Conservation (phyloP, 768 basidiomycete species). For the Ramaria rubella region DNA sequence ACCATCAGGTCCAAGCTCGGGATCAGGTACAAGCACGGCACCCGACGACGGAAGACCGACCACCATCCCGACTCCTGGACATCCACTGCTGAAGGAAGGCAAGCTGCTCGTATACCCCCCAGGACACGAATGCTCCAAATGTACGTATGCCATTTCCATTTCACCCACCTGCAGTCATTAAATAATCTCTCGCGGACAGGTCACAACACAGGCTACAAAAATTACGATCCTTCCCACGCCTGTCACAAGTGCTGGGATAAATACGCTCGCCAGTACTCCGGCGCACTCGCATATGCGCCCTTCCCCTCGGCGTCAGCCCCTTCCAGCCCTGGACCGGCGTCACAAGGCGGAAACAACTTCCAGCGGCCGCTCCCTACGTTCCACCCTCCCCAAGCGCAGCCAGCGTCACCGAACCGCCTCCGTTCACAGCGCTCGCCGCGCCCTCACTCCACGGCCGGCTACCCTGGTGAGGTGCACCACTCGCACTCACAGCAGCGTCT, state of each 20-base stretch:
- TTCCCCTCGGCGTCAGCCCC: constrained; percentile 23
- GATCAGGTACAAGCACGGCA: background rate
- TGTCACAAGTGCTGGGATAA: constrained; percentile 73
- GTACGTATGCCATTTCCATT: constrained; percentile 30
- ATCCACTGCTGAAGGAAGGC: constrained; percentile 56
- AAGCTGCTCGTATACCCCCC: constrained; percentile 63
- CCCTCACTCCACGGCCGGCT: background rate
- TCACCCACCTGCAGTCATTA: background rate
- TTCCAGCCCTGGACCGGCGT: constrained; percentile 16
- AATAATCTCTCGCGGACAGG: constrained; percentile 34
- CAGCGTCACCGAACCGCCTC: background rate
- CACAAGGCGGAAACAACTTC: constrained; percentile 22
- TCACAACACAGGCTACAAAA: constrained; percentile 68
- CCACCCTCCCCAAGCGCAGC: constrained; percentile 16
- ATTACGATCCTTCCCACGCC: constrained; percentile 56
- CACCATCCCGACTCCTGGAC: constrained; percentile 53
- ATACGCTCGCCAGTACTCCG: constrained; percentile 53
- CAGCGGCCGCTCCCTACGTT: constrained; percentile 34
- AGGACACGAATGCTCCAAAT: constrained; percentile 60
- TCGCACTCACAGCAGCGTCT: background rate
- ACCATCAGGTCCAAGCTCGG: background rate
- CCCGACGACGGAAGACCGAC: constrained; percentile 60
- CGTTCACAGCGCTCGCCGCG: background rate
- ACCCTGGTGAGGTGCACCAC: background rate
- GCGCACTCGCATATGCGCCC: constrained; percentile 50